Conservation (phyloP, 768 basidiomycete species). For the Suillus fuscotomentosus region DNA sequence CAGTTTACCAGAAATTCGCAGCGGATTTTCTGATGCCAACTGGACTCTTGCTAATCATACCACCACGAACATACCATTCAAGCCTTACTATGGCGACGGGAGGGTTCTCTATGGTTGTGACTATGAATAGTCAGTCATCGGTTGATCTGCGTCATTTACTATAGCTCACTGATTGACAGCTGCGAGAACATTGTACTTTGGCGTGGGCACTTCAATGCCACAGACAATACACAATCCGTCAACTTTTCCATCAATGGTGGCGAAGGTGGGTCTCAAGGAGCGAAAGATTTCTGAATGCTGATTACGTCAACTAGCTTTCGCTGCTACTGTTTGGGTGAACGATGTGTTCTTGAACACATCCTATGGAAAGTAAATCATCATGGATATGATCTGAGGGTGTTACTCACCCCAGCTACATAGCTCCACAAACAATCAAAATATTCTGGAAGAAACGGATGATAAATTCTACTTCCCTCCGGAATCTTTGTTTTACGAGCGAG, state of each 20-base stretch:
- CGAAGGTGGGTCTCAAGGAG: conserved; percentile 44
- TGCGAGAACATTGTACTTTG: conserved; percentile 82
- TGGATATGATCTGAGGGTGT: neutral
- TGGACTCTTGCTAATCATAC: conserved; percentile 73
- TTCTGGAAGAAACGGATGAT: conserved; percentile 66
- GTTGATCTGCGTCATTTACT: conserved; percentile 7
- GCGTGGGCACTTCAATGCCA: conserved; percentile 76
- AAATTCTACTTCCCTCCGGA: conserved; percentile 60
- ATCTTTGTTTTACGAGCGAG: conserved; percentile 47
- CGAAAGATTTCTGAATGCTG: neutral
- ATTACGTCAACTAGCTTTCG: conserved; percentile 50
- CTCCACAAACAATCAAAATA: conserved; percentile 63
- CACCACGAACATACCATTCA: conserved; percentile 69
- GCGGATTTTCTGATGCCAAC: conserved; percentile 53
- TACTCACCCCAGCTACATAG: conserved; percentile 30
- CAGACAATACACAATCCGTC: conserved; percentile 57
- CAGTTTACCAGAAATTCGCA: conserved; percentile 68
- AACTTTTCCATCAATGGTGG: conserved; percentile 83
- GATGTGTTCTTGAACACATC: conserved; percentile 68
- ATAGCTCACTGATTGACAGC: conserved; percentile 34
- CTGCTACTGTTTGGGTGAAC: conserved; percentile 82
- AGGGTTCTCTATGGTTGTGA: conserved; percentile 83
- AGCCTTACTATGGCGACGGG: conserved; percentile 72
- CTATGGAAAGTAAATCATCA: conserved; percentile 63
- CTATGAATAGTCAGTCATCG: conserved; percentile 68